phyloP scores from a whole-genome alignment of 2,329 filamentous ascomycete species.

The Sporothrix variecibatus region DNA sequence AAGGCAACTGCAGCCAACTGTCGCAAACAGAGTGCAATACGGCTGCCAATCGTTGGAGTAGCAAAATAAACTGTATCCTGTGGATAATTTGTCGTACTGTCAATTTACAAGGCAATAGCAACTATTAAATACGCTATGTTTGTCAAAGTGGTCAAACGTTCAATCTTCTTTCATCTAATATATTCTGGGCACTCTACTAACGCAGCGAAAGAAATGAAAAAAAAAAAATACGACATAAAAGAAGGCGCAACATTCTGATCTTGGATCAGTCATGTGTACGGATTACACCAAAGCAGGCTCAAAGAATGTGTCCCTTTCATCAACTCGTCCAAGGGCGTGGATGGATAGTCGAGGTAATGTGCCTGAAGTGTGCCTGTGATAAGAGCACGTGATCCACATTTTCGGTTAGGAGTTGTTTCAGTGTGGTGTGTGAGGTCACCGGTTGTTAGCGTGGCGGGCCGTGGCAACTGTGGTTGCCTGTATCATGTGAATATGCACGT shows the following conservation, averaged over 20 bases:
- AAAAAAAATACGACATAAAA: background rate
- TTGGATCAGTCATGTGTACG: conserved; percentile 6
- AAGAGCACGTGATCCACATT: conserved; percentile 4
- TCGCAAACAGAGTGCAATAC: background rate
- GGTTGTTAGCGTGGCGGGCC: background rate
- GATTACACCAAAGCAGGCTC: background rate
- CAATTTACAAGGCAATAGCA: background rate
- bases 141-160: background rate
- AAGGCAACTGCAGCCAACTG: background rate
- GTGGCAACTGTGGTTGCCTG: conserved; percentile 1
- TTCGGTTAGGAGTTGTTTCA: conserved; percentile 10
- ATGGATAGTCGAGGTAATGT: background rate
- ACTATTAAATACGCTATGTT: background rate
- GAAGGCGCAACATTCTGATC: background rate
- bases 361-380: background rate
- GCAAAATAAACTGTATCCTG: background rate
- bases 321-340: background rate
- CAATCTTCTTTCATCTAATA: background rate
- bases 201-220: too few relatives aligned
- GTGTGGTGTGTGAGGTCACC: conserved; percentile 17
- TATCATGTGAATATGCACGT: conserved; percentile 29
- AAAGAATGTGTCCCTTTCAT: background rate
- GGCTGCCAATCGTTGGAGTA: conserved; percentile 2
- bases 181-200: background rate
- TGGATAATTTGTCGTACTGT: background rate